These are phyloP conservation scores for Royoungia palumana DNA, from an alignment of 768 basidiomycete genomes.

Conservation along the genomic window DNA sequence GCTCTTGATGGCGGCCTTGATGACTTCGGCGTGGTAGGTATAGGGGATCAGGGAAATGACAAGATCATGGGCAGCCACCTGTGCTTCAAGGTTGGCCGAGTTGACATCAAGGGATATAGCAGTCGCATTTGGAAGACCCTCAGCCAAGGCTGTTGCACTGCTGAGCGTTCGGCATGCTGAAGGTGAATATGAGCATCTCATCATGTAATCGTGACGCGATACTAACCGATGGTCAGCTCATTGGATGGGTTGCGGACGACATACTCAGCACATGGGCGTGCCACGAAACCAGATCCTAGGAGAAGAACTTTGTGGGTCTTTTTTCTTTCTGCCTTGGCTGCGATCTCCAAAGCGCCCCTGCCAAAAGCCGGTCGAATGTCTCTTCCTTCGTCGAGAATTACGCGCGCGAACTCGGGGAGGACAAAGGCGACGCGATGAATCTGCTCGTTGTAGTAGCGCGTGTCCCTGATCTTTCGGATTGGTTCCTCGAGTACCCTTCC, in stretches of 20 bases:
- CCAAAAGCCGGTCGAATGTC: conserved; percentile 77
- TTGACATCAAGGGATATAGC: conserved; percentile 82
- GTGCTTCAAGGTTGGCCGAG: conserved; percentile 68
- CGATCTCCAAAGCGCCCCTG: conserved; percentile 47
- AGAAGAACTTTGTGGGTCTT: conserved; percentile 68
- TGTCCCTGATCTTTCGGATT: conserved; percentile 63
- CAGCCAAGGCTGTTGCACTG: conserved; percentile 66
- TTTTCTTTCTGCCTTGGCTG: conserved; percentile 45
- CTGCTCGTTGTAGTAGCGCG: conserved; percentile 80
- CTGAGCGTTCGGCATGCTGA: conserved; percentile 85
- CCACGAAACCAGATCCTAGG: conserved; percentile 93
- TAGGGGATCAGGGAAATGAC: conserved; percentile 98
- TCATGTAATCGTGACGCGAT: neutral
- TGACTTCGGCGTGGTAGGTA: conserved; percentile 83
- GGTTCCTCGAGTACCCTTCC: conserved; percentile 70
- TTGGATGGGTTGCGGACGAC: conserved; percentile 79
- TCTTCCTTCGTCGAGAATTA: conserved; percentile 67
- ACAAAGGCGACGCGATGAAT: conserved; percentile 83
- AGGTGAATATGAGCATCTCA: conserved; percentile 1
- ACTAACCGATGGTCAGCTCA: conserved; percentile 77
- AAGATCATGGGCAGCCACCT: conserved; percentile 83
- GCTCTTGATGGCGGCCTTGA: conserved; percentile 77
- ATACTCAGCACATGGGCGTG: conserved; percentile 95
- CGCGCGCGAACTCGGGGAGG: conserved; percentile 88
- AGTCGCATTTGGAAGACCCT: conserved; percentile 64